Evolutionary conservation across 768 basidiomycete genomes (phyloP), one percentile per base, ranked within the genome.

Genomic region (Lactarius trivialis): DNA sequence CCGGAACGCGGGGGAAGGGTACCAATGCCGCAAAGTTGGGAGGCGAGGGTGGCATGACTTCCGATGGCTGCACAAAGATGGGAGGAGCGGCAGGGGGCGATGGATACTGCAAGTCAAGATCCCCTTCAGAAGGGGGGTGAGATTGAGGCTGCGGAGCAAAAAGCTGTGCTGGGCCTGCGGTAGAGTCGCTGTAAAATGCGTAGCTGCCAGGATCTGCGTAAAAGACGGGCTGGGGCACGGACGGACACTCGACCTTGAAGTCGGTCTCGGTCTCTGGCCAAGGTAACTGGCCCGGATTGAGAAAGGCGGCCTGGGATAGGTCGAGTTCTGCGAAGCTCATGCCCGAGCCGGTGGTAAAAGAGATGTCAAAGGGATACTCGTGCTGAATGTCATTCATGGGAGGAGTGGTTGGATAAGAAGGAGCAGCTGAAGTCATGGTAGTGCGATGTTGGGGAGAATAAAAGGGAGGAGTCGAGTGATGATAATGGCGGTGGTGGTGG

Each of bases 361-460:
- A 5, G 48, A 64, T 50, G 32, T 64, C 63, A 9, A 64, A 64
- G 39, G 63, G 63, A 55, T 64, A 64, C 32, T 64, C 63, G 39
- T 43, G 54, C 33, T 60, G 63, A 8, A 64, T 43, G 33, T 64
- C 63, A 0, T 36, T 11, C 53, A 63, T 50, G 37, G 63, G 36
- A 15, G 34, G 58, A 60, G 0, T 58, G 58, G 17, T 30, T 55
- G 58, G 60, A 64, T 24, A 64, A 54, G 39, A 64, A 28, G 11
- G 50, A 43, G 60, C 28, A 9, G 60, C 26, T 3, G 56, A n/a
- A 4, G 62, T 17, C 63, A 64, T 64, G 21, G 7, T 55, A 6
- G 56, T 8, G 4, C 49, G 58, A 17, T 63, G 61, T 3, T 37
- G 61, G 1, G 32, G n/a, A 19, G 34, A 55, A 24, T 51, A 56